These are phyloP conservation scores for Xylariaceae sp. DNA, from an alignment of 2,329 filamentous ascomycete species.

Conservation along the genomic window DNA sequence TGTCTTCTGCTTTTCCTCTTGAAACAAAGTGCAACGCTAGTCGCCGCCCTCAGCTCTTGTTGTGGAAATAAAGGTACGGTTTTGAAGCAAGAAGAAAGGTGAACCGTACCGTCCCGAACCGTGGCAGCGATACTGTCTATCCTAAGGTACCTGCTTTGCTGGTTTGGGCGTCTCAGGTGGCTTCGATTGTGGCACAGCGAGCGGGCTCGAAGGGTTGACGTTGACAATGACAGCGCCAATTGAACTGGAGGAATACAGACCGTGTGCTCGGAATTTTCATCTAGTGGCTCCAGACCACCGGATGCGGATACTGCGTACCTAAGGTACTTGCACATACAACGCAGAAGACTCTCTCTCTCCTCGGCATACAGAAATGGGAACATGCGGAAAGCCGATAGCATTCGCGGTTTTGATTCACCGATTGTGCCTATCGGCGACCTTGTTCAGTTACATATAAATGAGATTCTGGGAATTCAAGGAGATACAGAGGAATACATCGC, in stretches of 20 bases:
- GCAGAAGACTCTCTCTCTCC: too few relatives aligned
- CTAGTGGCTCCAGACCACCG: slow-evolving; percentile 3
- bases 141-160: background rate
- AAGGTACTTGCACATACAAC: too few relatives aligned
- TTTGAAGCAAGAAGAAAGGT: background rate
- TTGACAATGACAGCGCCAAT: slow-evolving; percentile 8
- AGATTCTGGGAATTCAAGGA: too few relatives aligned
- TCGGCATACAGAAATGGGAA: too few relatives aligned
- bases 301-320: background rate
- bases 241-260: slow-evolving; percentile 13
- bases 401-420: too few relatives aligned
- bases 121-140: background rate
- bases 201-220: slow-evolving; percentile 3
- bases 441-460: too few relatives aligned
- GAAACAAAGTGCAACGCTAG: background rate
- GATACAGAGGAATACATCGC: too few relatives aligned
- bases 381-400: too few relatives aligned
- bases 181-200: background rate
- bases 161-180: too few relatives aligned
- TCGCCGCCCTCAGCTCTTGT: background rate
- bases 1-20: background rate
- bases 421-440: too few relatives aligned
- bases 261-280: slow-evolving; percentile 13
- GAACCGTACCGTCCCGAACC: background rate
- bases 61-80: background rate